These are phyloP conservation scores for Notholithocarpus densiflorus DNA, from an alignment of 306 rosid genomes.

Conservation along the genomic window DNA sequence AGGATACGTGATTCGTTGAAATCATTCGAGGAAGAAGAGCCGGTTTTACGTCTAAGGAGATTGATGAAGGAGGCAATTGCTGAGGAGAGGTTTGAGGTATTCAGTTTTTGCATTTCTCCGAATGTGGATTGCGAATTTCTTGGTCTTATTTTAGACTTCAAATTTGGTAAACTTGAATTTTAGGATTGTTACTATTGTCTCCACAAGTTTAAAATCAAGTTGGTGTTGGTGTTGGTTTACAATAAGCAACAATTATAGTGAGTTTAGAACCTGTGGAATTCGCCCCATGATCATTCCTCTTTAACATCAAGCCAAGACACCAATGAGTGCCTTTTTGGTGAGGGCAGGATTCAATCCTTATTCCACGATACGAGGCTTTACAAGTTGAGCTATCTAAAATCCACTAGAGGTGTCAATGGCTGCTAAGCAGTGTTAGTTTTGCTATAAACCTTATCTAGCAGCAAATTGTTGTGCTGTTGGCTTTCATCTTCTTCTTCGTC, in stretches of 20 bases:
- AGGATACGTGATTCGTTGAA: constrained; percentile 82
- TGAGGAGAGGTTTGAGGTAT: constrained; percentile 74
- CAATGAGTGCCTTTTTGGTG: too few species aligned
- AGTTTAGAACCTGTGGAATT: not conserved
- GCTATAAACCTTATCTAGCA: too few species aligned
- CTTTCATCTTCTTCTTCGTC: too few species aligned
- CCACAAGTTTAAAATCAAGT: not conserved
- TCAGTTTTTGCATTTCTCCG: not conserved
- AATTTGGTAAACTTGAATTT: not conserved
- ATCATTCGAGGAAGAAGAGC: constrained; percentile 80
- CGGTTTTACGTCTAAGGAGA: constrained; percentile 69
- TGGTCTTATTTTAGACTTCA: not conserved
- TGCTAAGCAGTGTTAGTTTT: not conserved
- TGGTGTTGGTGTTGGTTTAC: not conserved
- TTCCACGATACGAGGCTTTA: too few species aligned
- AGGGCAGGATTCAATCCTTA: too few species aligned
- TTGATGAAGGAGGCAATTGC: constrained; percentile 72
- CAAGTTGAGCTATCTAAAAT: too few species aligned
- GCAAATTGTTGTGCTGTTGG: too few species aligned
- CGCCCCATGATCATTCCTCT: too few species aligned
- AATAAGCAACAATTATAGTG: not conserved
- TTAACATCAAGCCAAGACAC: too few species aligned
- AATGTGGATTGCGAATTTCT: not conserved
- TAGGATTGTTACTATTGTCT: not conserved
- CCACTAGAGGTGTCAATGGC: not conserved